Evolutionary conservation across 441 rosid species (phyloP).

Genomic region (Adansonia rubrostipa): DNA sequence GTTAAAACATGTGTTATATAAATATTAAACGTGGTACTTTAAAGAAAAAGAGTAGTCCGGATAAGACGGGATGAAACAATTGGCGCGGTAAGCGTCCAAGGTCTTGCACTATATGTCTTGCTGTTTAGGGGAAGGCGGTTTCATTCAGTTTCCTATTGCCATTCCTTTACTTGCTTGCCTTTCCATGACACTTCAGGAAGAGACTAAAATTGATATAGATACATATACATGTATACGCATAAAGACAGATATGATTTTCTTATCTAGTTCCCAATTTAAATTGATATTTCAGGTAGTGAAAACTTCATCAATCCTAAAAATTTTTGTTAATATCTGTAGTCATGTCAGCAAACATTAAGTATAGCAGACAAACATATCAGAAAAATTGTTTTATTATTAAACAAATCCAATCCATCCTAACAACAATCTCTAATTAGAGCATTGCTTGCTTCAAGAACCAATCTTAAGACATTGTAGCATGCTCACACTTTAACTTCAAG

Average conservation of each 20-base stretch:
- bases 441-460: not conserved
- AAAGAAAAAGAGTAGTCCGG: too few relatives aligned
- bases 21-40: too few relatives aligned
- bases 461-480: not conserved
- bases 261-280: not conserved
- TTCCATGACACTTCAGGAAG: not conserved
- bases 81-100: not conserved
- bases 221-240: not conserved
- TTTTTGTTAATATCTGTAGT: not conserved
- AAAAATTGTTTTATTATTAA: not conserved
- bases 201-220: not conserved
- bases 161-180: not conserved
- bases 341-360: slow-evolving; percentile 5
- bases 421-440: not conserved
- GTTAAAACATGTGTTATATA: too few relatives aligned
- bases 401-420: not conserved
- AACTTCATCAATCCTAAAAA: not conserved
- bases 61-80: not conserved
- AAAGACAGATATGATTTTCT: slow-evolving; percentile 1
- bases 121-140: not conserved
- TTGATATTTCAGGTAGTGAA: slow-evolving; percentile 6
- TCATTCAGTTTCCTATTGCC: not conserved
- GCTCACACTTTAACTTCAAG: too few relatives aligned
- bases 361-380: not conserved
- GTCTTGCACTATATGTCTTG: not conserved